Percentiles rank a stretch among this genome's conserved stretches.
These are phyloP conservation scores for Leptoxyphium fumago DNA, from an alignment of 2,329 filamentous ascomycete genomes.

Conservation along the genomic window DNA sequence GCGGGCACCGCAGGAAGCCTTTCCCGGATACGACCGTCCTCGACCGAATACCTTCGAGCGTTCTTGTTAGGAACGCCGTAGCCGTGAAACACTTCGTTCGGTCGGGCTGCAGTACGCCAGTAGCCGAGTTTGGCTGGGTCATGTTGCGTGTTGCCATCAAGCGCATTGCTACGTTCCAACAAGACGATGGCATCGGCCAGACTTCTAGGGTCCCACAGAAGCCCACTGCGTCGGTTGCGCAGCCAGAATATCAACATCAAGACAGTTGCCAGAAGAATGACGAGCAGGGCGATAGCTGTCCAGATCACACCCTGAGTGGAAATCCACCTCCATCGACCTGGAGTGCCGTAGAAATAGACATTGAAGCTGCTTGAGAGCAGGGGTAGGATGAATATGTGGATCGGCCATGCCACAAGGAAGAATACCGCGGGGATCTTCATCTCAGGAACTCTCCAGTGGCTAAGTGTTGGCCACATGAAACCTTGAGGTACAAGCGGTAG, in stretches of 20 bases:
- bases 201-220: slow-evolving; percentile 73
- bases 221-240: slow-evolving; percentile 45
- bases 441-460: slow-evolving; percentile 50
- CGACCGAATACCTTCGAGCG: slow-evolving; percentile 36
- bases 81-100: slow-evolving; percentile 59
- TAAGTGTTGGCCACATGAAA: slow-evolving; percentile 52
- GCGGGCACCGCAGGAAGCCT: slow-evolving; percentile 18
- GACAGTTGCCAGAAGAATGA: slow-evolving; percentile 46
- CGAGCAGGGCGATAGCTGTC: slow-evolving; percentile 61
- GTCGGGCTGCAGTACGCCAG: slow-evolving; percentile 56
- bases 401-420: slow-evolving; percentile 52
- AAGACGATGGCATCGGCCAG: slow-evolving; percentile 69
- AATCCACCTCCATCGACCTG: slow-evolving; percentile 61
- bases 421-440: slow-evolving; percentile 45
- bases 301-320: slow-evolving; percentile 65
- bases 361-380: slow-evolving; percentile 66
- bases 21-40: slow-evolving; percentile 33
- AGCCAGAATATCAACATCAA: slow-evolving; percentile 43
- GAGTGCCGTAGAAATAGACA: slow-evolving; percentile 45
- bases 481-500: slow-evolving; percentile 45
- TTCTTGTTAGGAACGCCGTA: slow-evolving; percentile 50
- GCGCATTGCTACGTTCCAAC: slow-evolving; percentile 64
- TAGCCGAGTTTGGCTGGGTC: slow-evolving; percentile 58
- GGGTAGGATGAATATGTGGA: slow-evolving; percentile 65
- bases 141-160: slow-evolving; percentile 41